Conservation (phyloP, 2,329 filamentous ascomycete species). For the Scleromitrula shiraiana region DNA sequence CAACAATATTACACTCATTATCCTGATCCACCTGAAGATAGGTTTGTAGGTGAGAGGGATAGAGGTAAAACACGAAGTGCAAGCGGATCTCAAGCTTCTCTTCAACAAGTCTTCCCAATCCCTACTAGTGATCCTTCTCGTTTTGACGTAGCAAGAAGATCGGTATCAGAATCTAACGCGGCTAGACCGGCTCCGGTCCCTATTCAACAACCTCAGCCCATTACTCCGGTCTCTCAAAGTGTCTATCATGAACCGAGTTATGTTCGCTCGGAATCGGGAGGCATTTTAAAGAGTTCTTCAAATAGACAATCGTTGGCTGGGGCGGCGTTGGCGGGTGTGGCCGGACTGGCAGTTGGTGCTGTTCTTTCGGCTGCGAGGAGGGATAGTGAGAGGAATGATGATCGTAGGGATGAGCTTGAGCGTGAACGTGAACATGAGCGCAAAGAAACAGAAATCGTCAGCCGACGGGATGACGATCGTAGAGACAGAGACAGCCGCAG, state of each 20-base stretch:
- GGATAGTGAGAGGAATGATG: constrained; percentile 22
- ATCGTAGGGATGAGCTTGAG: constrained; percentile 20
- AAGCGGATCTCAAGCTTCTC: constrained; percentile 32
- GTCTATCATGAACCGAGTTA: constrained; percentile 48
- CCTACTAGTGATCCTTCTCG: constrained; percentile 56
- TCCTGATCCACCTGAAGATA: not conserved
- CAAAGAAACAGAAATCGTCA: not conserved
- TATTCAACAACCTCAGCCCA: constrained; percentile 79
- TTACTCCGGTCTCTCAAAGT: constrained; percentile 61
- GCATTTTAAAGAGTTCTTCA: constrained; percentile 26
- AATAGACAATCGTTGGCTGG: constrained; percentile 34
- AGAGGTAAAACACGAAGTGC: constrained; percentile 27
- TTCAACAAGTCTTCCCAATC: constrained; percentile 60
- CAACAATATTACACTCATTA: constrained; percentile 11
- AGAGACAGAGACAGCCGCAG: constrained; percentile 18
- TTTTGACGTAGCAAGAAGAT: constrained; percentile 50
- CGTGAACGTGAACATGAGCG: not conserved
- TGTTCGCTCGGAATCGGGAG: constrained; percentile 24
- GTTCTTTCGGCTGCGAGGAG: constrained; percentile 36
- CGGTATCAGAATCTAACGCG: constrained; percentile 37
- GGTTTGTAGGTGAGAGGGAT: not conserved
- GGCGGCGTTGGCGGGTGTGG: constrained; percentile 40
- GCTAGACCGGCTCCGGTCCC: constrained; percentile 53
- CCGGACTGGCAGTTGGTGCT: constrained; percentile 42
- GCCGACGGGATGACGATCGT: constrained; percentile 15